These are phyloP conservation scores for Ustilago cynodontis DNA, from an alignment of 1,284 basidiomycete genomes.

Conservation along the genomic window DNA sequence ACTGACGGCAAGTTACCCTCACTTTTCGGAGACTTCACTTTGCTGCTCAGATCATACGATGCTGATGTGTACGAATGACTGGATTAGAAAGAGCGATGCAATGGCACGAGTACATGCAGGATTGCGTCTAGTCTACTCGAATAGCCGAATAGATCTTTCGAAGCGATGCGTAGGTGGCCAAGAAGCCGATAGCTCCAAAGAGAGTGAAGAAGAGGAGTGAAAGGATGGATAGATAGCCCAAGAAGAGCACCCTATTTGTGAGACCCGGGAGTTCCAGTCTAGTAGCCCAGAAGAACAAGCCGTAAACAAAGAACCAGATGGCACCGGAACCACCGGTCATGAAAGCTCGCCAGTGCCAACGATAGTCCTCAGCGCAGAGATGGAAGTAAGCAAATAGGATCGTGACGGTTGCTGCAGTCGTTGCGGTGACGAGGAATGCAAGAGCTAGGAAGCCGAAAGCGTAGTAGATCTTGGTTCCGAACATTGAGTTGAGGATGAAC, in stretches of 20 bases:
- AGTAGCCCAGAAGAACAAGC: constrained; percentile 86
- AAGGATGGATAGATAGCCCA: constrained; percentile 90
- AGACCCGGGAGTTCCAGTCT: constrained; percentile 85
- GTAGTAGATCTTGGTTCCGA: constrained; percentile 82
- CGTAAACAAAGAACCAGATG: constrained; percentile 89
- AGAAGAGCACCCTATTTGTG: constrained; percentile 85
- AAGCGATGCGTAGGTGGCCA: constrained; percentile 56
- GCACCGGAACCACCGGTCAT: constrained; percentile 92
- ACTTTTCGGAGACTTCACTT: neutral
- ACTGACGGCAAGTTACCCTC: neutral
- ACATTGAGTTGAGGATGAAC: constrained; percentile 91
- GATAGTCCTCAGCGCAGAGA: constrained; percentile 94
- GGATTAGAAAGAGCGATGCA: neutral
- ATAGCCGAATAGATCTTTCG: constrained; percentile 62
- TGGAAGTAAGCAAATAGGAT: constrained; percentile 77
- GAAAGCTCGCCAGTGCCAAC: constrained; percentile 98
- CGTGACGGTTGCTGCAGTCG: constrained; percentile 71
- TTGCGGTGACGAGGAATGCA: constrained; percentile 83
- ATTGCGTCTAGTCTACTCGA: constrained; percentile 54
- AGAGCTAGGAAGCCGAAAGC: constrained; percentile 85
- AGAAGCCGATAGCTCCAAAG: constrained; percentile 74
- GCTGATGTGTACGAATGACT: neutral
- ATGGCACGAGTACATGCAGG: neutral
- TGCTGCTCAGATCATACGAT: neutral
- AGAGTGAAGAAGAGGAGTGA: constrained; percentile 87